These are phyloP conservation scores for Geoglossum cookeanum DNA, from an alignment of 2,329 filamentous ascomycete species.

Conservation along the genomic window DNA sequence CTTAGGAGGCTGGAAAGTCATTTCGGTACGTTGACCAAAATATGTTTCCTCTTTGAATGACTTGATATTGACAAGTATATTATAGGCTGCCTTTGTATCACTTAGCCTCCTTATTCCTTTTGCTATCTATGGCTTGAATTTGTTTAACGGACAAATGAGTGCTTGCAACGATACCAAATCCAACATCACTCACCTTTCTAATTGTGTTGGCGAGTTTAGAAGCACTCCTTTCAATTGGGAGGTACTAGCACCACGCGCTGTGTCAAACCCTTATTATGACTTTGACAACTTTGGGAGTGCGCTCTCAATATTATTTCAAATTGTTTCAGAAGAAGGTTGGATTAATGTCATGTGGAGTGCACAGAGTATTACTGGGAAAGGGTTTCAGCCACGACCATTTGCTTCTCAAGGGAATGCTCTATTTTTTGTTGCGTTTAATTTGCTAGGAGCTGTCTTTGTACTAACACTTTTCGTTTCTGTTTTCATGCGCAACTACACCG, in stretches of 20 bases:
- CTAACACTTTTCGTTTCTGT: conserved; percentile 95
- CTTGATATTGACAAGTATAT: conserved; percentile 10
- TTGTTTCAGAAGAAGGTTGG: conserved; percentile 98
- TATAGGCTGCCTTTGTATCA: conserved; percentile 68
- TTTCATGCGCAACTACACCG: conserved; percentile 99
- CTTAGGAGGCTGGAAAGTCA: conserved; percentile 80
- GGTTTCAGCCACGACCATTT: conserved; percentile 50
- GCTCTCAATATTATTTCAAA: conserved; percentile 93
- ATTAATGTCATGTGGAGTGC: conserved; percentile 74
- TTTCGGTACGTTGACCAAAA: conserved; percentile 41
- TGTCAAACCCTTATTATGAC: conserved; percentile 64
- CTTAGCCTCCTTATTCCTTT: conserved; percentile 89
- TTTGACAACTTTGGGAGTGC: conserved; percentile 93
- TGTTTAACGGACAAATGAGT: conserved; percentile 71
- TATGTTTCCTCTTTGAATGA: background rate
- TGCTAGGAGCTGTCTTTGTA: conserved; percentile 89
- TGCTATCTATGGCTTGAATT: conserved; percentile 83
- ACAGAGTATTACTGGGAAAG: conserved; percentile 61
- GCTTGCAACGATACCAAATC: conserved; percentile 55
- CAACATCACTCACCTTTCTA: conserved; percentile 37
- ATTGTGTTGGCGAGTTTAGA: conserved; percentile 72
- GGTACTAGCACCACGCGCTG: conserved; percentile 64
- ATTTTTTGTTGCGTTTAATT: conserved; percentile 93
- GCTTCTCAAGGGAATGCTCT: conserved; percentile 67
- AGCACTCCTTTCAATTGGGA: conserved; percentile 68